A percentile compares a stretch with the other conserved stretches of the same genome.
Conservation (phyloP, 352 stramenopile genomes). For the Globisporangium carolinianum region DNA sequence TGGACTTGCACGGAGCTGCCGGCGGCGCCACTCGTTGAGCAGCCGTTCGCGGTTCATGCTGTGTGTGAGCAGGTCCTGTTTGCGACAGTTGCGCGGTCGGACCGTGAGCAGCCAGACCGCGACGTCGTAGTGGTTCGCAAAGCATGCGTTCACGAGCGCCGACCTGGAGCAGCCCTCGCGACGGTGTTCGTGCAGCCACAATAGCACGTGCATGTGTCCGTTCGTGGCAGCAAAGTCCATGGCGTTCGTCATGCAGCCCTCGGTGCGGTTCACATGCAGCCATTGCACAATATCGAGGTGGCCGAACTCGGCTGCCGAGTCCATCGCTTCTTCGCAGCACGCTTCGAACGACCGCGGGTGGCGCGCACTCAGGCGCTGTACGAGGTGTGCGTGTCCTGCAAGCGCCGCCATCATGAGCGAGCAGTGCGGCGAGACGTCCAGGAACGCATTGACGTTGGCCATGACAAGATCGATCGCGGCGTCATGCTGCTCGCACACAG, state of each 20-base stretch:
- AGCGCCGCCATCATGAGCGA: constrained; percentile 46
- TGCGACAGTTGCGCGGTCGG: constrained; percentile 8
- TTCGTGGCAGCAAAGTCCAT: constrained; percentile 24
- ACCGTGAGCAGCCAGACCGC: constrained; percentile 41
- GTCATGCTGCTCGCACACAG: constrained; percentile 37
- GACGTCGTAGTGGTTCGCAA: constrained; percentile 40
- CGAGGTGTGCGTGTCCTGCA: constrained; percentile 37
- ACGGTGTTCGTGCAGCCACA: constrained; percentile 24
- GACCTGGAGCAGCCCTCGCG: constrained; percentile 47
- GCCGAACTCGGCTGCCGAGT: constrained; percentile 20
- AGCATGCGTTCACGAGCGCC: constrained; percentile 55
- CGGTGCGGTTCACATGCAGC: constrained; percentile 21
- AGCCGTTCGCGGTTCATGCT: background rate
- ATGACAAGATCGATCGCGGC: constrained; percentile 43
- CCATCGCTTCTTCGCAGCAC: constrained; percentile 23
- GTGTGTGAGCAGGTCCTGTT: constrained; percentile 8
- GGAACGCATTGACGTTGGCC: constrained; percentile 38
- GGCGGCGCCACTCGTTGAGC: constrained; percentile 6
- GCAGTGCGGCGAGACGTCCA: constrained; percentile 48
- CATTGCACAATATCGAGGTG: constrained; percentile 25
- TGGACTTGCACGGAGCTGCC: too few relatives aligned
- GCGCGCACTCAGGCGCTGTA: constrained; percentile 42
- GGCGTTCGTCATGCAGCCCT: constrained; percentile 21
- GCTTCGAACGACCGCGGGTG: constrained; percentile 20
- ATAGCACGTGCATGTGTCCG: constrained; percentile 24